Evolutionary conservation across 441 rosid genomes (phyloP), one percentile per base, ranked within the genome.

Genomic region (Bruguiera hainesii): DNA sequence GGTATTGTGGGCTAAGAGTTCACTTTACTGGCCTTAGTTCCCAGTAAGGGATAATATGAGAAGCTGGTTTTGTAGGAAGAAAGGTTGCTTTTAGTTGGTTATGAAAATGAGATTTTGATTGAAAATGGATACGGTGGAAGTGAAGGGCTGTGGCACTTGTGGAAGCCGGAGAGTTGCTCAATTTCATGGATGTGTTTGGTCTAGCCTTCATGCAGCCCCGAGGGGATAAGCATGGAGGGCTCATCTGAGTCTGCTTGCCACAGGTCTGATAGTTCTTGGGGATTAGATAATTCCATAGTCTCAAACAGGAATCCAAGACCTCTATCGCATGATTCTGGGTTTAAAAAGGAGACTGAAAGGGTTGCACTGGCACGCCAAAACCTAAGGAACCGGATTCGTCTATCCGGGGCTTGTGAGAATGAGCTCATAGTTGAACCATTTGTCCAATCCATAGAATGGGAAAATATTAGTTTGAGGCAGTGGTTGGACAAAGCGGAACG

Each of bases 401-500:
- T 69, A 61, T 80, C 85, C 50, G 82, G 82, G 77, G 79, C 72
- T 55, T 84, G 67, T 56, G 89, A 85, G 62, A 86, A 87, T 71
- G 89, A 83, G 72, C 74, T 75, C 29, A 80, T 79, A 9, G 72
- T 70, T 62, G 85, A 83, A 61, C 91, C 82, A 73, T 87, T 84
- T 72, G 68, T 81, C 60, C 78, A 79, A 53, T 71, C 84, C 50
- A 63, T 81, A 69, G 96, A 86, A 73, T 86, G 89, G 91, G 90
- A 78, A 60, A 93, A 90, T 82, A 76, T 89, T 67, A 93, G 98
- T 80, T 79, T 93, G 82, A 87, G 98, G 75, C 93, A 89, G 51
- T 93, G 97, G 98, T 73, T 93, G 75, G 97, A 93, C 77, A 86
- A 82, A 63, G 92, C 90, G 0, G 87, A 87, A 61, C 73, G 97